Evolutionary conservation across 768 basidiomycete genomes (phyloP).

Genomic region (Serendipita sp.): DNA sequence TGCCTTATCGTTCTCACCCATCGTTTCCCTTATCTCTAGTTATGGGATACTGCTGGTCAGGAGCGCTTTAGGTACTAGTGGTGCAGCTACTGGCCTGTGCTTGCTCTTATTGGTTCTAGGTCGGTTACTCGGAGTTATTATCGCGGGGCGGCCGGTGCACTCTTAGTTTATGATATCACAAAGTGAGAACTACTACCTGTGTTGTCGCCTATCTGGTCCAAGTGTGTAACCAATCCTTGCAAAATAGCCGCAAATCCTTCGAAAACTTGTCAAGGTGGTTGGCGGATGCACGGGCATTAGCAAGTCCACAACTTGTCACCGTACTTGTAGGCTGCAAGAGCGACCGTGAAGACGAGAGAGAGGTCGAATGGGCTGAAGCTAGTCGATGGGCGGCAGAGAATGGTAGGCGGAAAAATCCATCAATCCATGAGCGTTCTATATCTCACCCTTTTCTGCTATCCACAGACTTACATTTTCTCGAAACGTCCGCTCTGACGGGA

Average conservation of each 20-base stretch:
- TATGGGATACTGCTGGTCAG: constrained; percentile 97
- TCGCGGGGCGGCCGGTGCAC: constrained; percentile 80
- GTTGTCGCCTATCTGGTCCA: background rate
- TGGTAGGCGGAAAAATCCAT: constrained; percentile 30
- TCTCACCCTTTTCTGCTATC: constrained; percentile 5
- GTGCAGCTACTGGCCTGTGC: background rate
- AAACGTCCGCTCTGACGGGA: constrained; percentile 80
- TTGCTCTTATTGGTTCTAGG: constrained; percentile 24
- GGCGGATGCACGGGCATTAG: constrained; percentile 81
- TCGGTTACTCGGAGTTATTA: constrained; percentile 93
- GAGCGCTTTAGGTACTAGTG: constrained; percentile 66
- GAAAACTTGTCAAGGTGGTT: constrained; percentile 74
- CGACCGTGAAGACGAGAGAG: constrained; percentile 84
- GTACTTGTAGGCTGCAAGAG: constrained; percentile 92
- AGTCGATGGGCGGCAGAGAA: constrained; percentile 93
- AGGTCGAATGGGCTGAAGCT: constrained; percentile 92
- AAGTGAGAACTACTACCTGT: constrained; percentile 30
- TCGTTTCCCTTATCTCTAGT: constrained; percentile 25
- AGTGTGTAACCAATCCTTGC: background rate
- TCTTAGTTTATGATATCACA: constrained; percentile 89
- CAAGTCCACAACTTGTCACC: constrained; percentile 76
- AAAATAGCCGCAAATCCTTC: constrained; percentile 69
- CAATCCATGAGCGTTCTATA: background rate
- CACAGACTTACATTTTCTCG: constrained; percentile 81
- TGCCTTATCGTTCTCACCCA: constrained; percentile 7